Evolutionary conservation across 78 protist genomes (phyloP), one percentile per base, ranked within the genome.

Genomic region (Dictyostelium discoideum): DNA sequence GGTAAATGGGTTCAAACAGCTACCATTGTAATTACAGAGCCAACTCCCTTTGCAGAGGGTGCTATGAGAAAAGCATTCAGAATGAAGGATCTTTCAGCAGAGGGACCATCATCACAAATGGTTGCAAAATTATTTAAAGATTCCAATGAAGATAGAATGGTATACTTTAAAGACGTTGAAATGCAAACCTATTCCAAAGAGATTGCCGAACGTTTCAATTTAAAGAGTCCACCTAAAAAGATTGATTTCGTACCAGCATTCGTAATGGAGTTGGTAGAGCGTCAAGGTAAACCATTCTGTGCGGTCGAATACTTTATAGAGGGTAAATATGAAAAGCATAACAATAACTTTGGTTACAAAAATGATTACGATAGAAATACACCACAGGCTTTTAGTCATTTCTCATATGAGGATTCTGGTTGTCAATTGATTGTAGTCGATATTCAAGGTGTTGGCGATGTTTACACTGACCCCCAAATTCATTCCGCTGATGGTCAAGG

Each of bases 381-480:
- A 22, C 99, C 98, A 39, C 99, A 98, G n/a, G 98, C 98, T 4
- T 98, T 98, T 76, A 87, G 98, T 22, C 99, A 98, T 86, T 98
- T 97, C 57, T 87, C 98, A 42, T 98, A 96, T 69, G 98, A 94
- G 50, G 97, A 80, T 8, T 96, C 98, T 29, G 82, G 81, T n/a
- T 92, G 92, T 29, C 54, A 50, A 84, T 39, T 97, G 77, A 82
- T 98, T 10, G 96, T 98, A 0, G 92, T 93, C 85, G 99, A 98
- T 97, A 97, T 98, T 44, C 99, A 98, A 78, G 99, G 99, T 16
- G 98, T 97, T 14, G 98, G 85, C 3, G 98, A 98, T 86, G 76
- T 96, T 29, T 98, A 98, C 69, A 98, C 99, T 37, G 98, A 98
- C n/a, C 98, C 98, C 14, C 99, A 98, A 80, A 93, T 98, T 37